These are phyloP conservation scores for Linum usitatissimum DNA, from an alignment of 345 rosid genomes.

Conservation along the genomic window DNA sequence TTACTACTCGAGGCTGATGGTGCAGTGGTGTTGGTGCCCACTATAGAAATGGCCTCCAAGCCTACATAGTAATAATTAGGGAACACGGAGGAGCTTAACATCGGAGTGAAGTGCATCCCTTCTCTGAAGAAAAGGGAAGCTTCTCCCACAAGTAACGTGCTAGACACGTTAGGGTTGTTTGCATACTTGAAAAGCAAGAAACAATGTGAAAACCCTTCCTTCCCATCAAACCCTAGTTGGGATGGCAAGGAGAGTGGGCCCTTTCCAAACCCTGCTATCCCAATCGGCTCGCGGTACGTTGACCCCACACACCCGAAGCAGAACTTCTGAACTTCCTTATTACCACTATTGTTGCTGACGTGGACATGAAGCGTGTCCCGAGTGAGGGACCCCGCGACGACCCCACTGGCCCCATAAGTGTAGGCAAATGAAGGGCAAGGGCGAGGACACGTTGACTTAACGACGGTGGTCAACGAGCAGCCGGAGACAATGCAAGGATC, in stretches of 20 bases:
- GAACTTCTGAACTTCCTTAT: constrained; percentile 41
- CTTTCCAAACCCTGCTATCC: constrained; percentile 82
- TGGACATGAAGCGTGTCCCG: constrained; percentile 56
- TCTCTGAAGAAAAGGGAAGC: constrained; percentile 31
- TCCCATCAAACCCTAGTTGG: constrained; percentile 59
- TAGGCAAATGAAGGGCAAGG: constrained; percentile 89
- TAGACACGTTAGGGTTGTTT: constrained; percentile 59
- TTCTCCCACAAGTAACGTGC: constrained; percentile 63
- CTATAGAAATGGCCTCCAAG: constrained; percentile 41
- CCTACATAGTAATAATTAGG: constrained; percentile 73
- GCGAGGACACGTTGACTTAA: constrained; percentile 45
- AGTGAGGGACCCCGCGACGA: constrained; percentile 44
- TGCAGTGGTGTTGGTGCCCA: constrained; percentile 25
- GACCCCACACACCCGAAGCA: constrained; percentile 63
- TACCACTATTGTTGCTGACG: constrained; percentile 18
- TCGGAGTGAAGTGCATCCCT: constrained; percentile 57
- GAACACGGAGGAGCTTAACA: constrained; percentile 47
- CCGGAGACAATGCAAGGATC: constrained; percentile 60
- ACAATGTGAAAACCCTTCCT: constrained; percentile 74
- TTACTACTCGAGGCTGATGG: no score
- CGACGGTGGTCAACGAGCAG: constrained; percentile 49
- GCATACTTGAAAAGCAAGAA: constrained; percentile 78
- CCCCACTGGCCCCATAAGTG: constrained; percentile 67
- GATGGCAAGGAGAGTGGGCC: constrained; percentile 69
- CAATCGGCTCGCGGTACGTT: constrained; percentile 61